phyloP scores from a whole-genome alignment of 73 alveolate genomes.

The Paraurostyla sp. region DNA sequence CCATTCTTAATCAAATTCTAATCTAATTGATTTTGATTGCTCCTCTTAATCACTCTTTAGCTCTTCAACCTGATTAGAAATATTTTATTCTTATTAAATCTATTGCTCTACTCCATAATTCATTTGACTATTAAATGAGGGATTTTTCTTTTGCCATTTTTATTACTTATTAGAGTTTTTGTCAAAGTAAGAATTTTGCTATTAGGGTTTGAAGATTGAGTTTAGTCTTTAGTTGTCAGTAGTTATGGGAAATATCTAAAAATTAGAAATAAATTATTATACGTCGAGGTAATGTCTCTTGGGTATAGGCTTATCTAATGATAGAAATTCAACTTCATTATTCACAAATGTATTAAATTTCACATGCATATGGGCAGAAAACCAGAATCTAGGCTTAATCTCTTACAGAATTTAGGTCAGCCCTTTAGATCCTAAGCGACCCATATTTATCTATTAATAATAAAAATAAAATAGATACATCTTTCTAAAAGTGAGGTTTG shows the following conservation, averaged over 20 bases:
- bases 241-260: not conserved
- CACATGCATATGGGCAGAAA: slow-evolving; percentile 85
- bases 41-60: not conserved
- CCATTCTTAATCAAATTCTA: slow-evolving; percentile 79
- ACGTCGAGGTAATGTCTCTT: slow-evolving; percentile 74
- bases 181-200: not conserved
- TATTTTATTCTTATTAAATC: not conserved
- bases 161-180: not conserved
- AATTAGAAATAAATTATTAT: not conserved
- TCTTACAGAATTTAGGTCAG: slow-evolving; percentile 52
- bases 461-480: slow-evolving; percentile 55
- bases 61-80: not conserved
- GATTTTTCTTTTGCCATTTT: not conserved
- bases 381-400: slow-evolving; percentile 82
- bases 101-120: not conserved
- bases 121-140: not conserved
- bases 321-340: slow-evolving; percentile 71
- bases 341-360: slow-evolving; percentile 63
- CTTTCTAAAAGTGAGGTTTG: slow-evolving; percentile 68
- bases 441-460: slow-evolving; percentile 52
- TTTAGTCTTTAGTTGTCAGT: not conserved
- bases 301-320: slow-evolving; percentile 84
- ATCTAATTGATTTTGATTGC: slow-evolving; percentile 23
- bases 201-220: not conserved
- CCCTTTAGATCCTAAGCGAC: slow-evolving; percentile 68